Base-by-base conservation (phyloP, 805 yeast species). In the Metschnikowia lochheadii region DNA sequence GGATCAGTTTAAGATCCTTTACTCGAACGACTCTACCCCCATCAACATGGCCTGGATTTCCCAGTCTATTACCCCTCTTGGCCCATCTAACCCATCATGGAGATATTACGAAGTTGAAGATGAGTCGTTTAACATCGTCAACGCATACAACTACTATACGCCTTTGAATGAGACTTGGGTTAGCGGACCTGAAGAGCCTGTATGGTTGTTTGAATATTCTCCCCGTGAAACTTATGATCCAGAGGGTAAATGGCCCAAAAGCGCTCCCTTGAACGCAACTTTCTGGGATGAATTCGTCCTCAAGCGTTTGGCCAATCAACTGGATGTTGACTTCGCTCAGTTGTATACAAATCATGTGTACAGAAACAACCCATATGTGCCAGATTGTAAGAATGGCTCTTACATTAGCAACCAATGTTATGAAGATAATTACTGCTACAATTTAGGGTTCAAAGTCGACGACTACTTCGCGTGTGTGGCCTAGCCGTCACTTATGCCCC, bases 91-190 rank as follows among this genome's bases (percentile, higher is more conserved):
- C 63, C 91, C 91, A 6, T 77, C 83, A 18, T 85, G 88, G 86
- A 77, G 87, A 63, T 84, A 83, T 67, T 85, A 85, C 59, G 82
- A 81, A 56, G 83, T 85, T 48, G 89, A 85, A 62, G 67, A 77
- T 20, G 65, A 76, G 55, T 77, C 87, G 5, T 83, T 82, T 68
- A 78, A 78, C 55, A 70, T 85, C 51, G 73, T 82, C 75, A 81
- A 85, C 60, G 72, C 83, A 2, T 75, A 64, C 67, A 83, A 82
- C 58, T 82, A 75, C 66, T 83, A 76, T 64, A 74, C 85, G n/a
- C 72, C 72, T 52, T 73, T 85, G 56, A 82, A 83, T 60, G 79
- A 76, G 42, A 81, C 86, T 13, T 81, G 77, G 61, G 63, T 63
- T 45, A 76, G 75, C 49, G 75, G 78, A 18, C 81, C 82, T 13